These are phyloP conservation scores for Scheffersomyces coipomensis DNA, from an alignment of 805 yeast species.

Conservation along the genomic window DNA sequence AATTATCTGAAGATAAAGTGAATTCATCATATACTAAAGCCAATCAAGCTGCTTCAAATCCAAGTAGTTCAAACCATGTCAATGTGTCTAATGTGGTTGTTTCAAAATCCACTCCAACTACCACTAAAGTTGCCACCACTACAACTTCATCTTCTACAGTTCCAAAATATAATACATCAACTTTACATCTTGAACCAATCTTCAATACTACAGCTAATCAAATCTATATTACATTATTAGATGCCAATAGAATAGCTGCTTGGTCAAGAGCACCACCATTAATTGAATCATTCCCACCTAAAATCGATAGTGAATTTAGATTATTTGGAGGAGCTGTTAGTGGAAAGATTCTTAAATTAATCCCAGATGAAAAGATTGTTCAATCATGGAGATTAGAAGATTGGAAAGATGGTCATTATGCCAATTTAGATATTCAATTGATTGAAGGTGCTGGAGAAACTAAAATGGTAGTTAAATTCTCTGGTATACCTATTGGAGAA, in stretches of 20 bases:
- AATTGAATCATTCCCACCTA: slow-evolving; percentile 47
- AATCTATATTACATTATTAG: slow-evolving; percentile 72
- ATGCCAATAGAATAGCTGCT: slow-evolving; percentile 76
- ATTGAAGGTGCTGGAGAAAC: slow-evolving; percentile 86
- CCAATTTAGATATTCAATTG: slow-evolving; percentile 63
- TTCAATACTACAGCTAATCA: slow-evolving; percentile 90
- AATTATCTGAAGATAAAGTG: slow-evolving; percentile 54
- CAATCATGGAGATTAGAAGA: slow-evolving; percentile 85
- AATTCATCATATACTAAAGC: slow-evolving; percentile 43
- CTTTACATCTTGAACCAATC: slow-evolving; percentile 70
- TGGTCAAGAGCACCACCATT: slow-evolving; percentile 81
- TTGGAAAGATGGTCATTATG: slow-evolving; percentile 86
- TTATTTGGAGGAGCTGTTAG: slow-evolving; percentile 86
- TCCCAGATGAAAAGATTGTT: slow-evolving; percentile 56
- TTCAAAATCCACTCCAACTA: slow-evolving; percentile 7
- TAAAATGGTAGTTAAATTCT: slow-evolving; percentile 69
- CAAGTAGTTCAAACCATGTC: slow-evolving; percentile 5
- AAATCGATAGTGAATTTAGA: slow-evolving; percentile 60
- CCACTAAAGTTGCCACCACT: slow-evolving; percentile 13
- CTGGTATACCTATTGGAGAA: slow-evolving; percentile 93
- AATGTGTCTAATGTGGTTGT: not conserved
- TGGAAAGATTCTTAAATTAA: slow-evolving; percentile 65
- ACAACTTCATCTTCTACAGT: slow-evolving; percentile 20
- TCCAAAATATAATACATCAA: slow-evolving; percentile 77
- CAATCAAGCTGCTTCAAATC: slow-evolving; percentile 44